Conservation (phyloP, 31 red algal genomes). For the Asparagopsis taxiformis region DNA sequence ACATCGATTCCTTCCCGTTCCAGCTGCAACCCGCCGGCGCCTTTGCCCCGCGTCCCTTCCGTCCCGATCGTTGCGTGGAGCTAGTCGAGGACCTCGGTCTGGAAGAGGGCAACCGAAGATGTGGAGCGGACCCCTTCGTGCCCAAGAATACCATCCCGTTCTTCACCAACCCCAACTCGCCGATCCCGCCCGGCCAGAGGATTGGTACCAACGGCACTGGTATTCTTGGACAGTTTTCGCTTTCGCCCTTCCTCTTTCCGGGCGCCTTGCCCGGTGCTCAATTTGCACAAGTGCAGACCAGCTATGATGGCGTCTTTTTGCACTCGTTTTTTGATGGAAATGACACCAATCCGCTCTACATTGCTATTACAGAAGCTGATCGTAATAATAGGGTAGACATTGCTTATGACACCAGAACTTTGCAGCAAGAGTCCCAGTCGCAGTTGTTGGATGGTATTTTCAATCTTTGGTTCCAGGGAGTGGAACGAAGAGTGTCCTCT, state of each 20-base stretch:
- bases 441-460: slow-evolving; percentile 33
- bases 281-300: slow-evolving; percentile 53
- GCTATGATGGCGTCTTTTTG: slow-evolving; percentile 72
- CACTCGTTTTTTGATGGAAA: slow-evolving; percentile 45
- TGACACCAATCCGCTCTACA: slow-evolving; percentile 18
- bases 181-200: slow-evolving; percentile 6
- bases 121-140: slow-evolving; percentile 4
- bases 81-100: neutral
- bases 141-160: slow-evolving; percentile 44
- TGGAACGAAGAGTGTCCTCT: too few species aligned
- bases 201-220: slow-evolving; percentile 19
- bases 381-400: slow-evolving; percentile 12
- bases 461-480: slow-evolving; percentile 28
- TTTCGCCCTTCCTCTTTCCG: slow-evolving; percentile 55
- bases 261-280: slow-evolving; percentile 4
- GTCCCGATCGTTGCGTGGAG: slow-evolving; percentile 27
- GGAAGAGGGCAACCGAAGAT: neutral
- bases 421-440: neutral
- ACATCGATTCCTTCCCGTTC: slow-evolving; percentile 39
- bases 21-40: slow-evolving; percentile 46
- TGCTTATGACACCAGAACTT: slow-evolving; percentile 36
- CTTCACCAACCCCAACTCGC: neutral
- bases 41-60: slow-evolving; percentile 59
- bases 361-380: slow-evolving; percentile 1
- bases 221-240: slow-evolving; percentile 21